Evolutionary conservation across 441 rosid genomes (phyloP).

Genomic region (Pelargonium fulgidum): DNA sequence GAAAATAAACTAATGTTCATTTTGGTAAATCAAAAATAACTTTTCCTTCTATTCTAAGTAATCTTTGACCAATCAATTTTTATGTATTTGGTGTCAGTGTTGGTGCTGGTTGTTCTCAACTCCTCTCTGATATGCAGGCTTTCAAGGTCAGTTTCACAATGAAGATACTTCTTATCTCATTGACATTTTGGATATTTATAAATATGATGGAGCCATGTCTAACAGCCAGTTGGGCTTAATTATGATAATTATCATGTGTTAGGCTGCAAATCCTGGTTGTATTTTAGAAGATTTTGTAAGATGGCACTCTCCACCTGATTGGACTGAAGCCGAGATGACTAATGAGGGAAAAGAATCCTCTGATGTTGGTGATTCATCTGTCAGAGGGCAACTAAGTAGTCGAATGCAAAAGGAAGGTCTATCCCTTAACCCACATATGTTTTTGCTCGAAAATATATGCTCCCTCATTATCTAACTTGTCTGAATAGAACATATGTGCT

Average conservation of each 20-base stretch:
- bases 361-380: slow-evolving; percentile 29
- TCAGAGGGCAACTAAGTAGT: slow-evolving; percentile 76
- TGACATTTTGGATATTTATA: slow-evolving; percentile 1
- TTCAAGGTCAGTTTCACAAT: slow-evolving; percentile 56
- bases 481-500: not conserved
- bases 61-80: slow-evolving; percentile 13
- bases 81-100: slow-evolving; percentile 50
- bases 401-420: slow-evolving; percentile 97
- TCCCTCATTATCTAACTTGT: slow-evolving; percentile 3
- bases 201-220: slow-evolving; percentile 2
- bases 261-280: slow-evolving; percentile 99
- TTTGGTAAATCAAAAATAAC: not conserved
- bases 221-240: slow-evolving; percentile 11
- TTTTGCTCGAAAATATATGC: slow-evolving; percentile 13
- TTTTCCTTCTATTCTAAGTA: not conserved
- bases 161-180: slow-evolving; percentile 8
- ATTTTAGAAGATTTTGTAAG: slow-evolving; percentile 94
- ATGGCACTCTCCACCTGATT: slow-evolving; percentile 99
- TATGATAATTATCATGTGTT: slow-evolving; percentile 9
- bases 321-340: slow-evolving; percentile 57
- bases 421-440: slow-evolving; percentile 17
- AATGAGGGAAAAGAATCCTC: slow-evolving; percentile 42
- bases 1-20: not conserved
- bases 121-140: slow-evolving; percentile 99
- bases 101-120: slow-evolving; percentile 99